Percentiles rank a stretch among this genome's conserved stretches.
phyloP scores from a whole-genome alignment of 129 eudicot species.

The Escallonia herrerae region DNA sequence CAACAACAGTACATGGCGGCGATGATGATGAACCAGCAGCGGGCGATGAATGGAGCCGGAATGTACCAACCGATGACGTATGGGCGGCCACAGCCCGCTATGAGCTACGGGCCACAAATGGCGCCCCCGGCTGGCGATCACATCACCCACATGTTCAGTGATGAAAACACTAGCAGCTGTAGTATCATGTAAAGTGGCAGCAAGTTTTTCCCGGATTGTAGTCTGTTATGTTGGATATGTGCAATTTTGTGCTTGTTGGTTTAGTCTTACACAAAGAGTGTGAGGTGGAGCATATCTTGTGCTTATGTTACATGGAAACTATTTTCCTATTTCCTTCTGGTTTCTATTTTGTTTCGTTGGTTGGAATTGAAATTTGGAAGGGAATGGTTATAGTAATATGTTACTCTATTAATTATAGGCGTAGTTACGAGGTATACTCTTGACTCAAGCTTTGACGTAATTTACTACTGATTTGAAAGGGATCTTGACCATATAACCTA shows the following conservation, averaged over 20 bases:
- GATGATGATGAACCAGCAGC: conserved; percentile 89
- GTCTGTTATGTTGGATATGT: conserved; percentile 4
- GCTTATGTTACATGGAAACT: conserved; percentile 1
- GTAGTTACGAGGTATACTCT: no score
- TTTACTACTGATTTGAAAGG: no score
- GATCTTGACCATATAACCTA: no score
- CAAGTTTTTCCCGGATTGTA: neutral
- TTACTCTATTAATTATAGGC: no score
- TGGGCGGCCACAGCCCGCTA: conserved; percentile 39
- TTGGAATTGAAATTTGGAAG: no score
- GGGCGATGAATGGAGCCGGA: conserved; percentile 23
- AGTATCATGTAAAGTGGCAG: conserved; percentile 58
- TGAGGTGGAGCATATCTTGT: neutral
- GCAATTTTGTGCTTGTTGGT: neutral
- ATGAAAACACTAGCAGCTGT: conserved; percentile 80
- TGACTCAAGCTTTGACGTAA: no score
- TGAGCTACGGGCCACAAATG: conserved; percentile 55
- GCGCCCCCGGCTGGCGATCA: conserved; percentile 39
- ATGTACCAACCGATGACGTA: conserved; percentile 61
- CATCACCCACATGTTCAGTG: conserved; percentile 59
- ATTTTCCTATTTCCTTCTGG: neutral
- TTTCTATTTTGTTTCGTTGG: neutral
- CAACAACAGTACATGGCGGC: conserved; percentile 71
- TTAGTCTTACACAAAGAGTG: conserved; percentile 6
- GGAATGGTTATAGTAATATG: no score